phyloP scores from a whole-genome alignment of 2,329 filamentous ascomycete genomes.

The Passalora sequoiae region DNA sequence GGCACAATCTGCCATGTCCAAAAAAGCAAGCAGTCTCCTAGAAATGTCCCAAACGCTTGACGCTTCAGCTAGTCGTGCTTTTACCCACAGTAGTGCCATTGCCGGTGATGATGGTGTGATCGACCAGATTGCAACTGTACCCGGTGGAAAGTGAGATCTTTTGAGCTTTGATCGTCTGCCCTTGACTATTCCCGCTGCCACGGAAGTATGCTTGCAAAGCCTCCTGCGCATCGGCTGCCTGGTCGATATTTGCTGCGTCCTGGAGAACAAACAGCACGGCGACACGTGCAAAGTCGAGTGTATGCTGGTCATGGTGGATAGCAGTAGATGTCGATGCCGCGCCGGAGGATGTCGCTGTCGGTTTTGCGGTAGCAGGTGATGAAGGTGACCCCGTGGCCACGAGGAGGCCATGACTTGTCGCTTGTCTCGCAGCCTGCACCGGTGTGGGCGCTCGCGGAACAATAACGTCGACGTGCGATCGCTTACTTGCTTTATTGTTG shows the following conservation, averaged over 20 bases:
- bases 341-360: constrained; percentile 13
- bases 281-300: constrained; percentile 42
- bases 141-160: constrained; percentile 30
- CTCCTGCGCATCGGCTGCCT: constrained; percentile 42
- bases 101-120: constrained; percentile 13
- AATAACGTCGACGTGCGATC: constrained; percentile 5
- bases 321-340: constrained; percentile 8
- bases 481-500: constrained; percentile 47
- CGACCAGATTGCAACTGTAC: constrained; percentile 23
- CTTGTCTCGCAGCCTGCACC: background rate
- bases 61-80: background rate
- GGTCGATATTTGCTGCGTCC: constrained; percentile 36
- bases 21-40: background rate
- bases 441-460: background rate
- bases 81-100: constrained; percentile 29
- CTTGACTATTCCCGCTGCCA: constrained; percentile 14
- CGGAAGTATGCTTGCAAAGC: constrained; percentile 36
- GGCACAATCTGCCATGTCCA: background rate
- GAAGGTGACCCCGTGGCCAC: constrained; percentile 21
- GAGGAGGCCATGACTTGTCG: constrained; percentile 32
- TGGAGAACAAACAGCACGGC: constrained; percentile 45
- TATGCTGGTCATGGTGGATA: constrained; percentile 24
- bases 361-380: constrained; percentile 9
- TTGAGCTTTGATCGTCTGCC: constrained; percentile 17
- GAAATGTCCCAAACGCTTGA: background rate